Evolutionary conservation across 2,329 filamentous ascomycete species (phyloP).

Genomic region (Alternaria sp.): DNA sequence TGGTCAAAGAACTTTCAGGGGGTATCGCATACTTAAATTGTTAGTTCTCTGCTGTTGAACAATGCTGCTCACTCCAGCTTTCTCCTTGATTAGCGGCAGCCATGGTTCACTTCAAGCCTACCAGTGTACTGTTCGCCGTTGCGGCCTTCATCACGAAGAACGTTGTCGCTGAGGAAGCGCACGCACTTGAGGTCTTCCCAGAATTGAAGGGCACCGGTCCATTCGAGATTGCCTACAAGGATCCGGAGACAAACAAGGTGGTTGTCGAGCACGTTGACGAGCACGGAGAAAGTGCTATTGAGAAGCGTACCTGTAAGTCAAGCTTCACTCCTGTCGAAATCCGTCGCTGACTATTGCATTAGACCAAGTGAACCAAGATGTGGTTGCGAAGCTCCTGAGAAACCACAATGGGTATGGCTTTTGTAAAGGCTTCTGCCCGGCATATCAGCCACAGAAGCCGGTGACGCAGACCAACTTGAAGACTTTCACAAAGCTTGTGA

Average conservation of each 20-base stretch:
- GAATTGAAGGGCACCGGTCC: background rate
- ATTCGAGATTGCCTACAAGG: background rate
- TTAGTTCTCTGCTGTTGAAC: background rate
- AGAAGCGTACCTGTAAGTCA: background rate
- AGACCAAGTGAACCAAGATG: background rate
- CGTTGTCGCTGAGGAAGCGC: background rate
- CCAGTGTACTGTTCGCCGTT: background rate
- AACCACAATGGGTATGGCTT: background rate
- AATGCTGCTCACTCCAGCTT: background rate
- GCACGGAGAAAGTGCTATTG: background rate
- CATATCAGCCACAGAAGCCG: background rate
- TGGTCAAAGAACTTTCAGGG: background rate
- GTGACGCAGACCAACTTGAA: background rate
- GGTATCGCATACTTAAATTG: background rate
- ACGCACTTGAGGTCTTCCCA: background rate
- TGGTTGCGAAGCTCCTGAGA: background rate
- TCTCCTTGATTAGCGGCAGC: background rate
- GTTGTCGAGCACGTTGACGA: background rate
- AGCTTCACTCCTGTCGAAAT: fast-evolving
- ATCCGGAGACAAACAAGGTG: background rate
- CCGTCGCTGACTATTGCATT: background rate
- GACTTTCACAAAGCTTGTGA: background rate
- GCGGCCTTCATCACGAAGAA: background rate
- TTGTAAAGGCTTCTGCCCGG: background rate
- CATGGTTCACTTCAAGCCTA: background rate